Evolutionary conservation across 73 alveolate genomes (phyloP).

Genomic region (Paramecium pentaurelia): DNA sequence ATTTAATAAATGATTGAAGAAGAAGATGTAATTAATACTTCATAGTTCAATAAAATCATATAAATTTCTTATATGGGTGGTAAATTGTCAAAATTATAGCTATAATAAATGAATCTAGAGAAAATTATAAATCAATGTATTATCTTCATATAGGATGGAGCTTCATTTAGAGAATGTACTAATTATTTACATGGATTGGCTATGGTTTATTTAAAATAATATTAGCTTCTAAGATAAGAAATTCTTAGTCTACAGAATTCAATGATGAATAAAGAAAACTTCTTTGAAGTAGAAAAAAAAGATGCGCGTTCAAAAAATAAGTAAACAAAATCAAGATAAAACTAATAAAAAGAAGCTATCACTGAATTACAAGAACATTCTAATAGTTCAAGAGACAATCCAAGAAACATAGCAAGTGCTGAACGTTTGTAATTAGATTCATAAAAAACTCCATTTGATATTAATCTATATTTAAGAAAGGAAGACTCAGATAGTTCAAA

Average conservation of each 20-base stretch:
- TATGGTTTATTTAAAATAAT: slow-evolving; percentile 3
- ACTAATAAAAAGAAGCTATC: neutral
- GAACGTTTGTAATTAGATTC: slow-evolving; percentile 5
- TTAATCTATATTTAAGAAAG: neutral
- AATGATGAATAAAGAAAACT: slow-evolving; percentile 30
- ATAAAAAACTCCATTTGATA: neutral
- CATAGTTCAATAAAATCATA: neutral
- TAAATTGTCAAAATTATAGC: neutral
- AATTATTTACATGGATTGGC: slow-evolving; percentile 29
- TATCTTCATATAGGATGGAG: neutral
- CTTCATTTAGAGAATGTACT: slow-evolving; percentile 22
- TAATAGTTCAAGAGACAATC: slow-evolving; percentile 19
- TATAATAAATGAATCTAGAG: neutral
- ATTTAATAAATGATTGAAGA: neutral
- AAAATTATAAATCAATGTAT: neutral
- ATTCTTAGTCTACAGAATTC: neutral
- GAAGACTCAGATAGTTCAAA: neutral
- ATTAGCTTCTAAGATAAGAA: neutral
- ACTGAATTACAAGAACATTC: slow-evolving; percentile 7
- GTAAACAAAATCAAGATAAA: neutral
- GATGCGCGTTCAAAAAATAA: neutral
- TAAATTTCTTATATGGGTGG: neutral
- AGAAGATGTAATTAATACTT: neutral
- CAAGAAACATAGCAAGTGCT: slow-evolving; percentile 6
- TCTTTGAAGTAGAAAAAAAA: neutral